A percentile compares a stretch with the other conserved stretches of the same genome.
These are phyloP conservation scores for Pseudofabraea citricarpa DNA, from an alignment of 2,329 filamentous ascomycete genomes.

Conservation along the genomic window DNA sequence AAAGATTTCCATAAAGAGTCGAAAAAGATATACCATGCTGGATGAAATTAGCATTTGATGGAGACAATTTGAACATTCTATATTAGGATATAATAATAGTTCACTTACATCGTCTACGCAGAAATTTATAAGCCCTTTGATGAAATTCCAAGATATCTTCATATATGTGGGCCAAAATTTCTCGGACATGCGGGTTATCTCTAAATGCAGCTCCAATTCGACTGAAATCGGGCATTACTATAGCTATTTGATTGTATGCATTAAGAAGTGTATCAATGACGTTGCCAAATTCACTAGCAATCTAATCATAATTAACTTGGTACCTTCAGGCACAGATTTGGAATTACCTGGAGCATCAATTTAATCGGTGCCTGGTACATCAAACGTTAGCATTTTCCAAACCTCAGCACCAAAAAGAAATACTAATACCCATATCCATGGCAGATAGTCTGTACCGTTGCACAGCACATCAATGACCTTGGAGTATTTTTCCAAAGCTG, in stretches of 20 bases:
- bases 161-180: constrained; percentile 38
- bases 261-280: constrained; percentile 38
- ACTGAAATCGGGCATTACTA: constrained; percentile 33
- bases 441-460: constrained; percentile 40
- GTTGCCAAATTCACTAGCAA: constrained; percentile 15
- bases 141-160: constrained; percentile 45
- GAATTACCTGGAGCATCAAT: constrained; percentile 28
- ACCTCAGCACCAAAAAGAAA: no score
- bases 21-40: constrained; percentile 10
- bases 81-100: background rate
- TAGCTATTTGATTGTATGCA: constrained; percentile 35
- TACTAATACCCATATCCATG: constrained; percentile 43
- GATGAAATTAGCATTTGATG: no score
- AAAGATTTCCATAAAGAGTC: constrained; percentile 9
- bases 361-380: constrained; percentile 33
- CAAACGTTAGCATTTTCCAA: no score
- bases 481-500: constrained; percentile 36
- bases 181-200: constrained; percentile 31
- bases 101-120: constrained; percentile 21
- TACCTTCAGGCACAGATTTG: constrained; percentile 1
- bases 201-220: constrained; percentile 27
- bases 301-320: no score
- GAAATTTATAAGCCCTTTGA: constrained; percentile 39
- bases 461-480: constrained; percentile 37
- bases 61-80: no score